Base-by-base conservation (phyloP, 352 stramenopile species). In the Pythium phragmitis region DNA sequence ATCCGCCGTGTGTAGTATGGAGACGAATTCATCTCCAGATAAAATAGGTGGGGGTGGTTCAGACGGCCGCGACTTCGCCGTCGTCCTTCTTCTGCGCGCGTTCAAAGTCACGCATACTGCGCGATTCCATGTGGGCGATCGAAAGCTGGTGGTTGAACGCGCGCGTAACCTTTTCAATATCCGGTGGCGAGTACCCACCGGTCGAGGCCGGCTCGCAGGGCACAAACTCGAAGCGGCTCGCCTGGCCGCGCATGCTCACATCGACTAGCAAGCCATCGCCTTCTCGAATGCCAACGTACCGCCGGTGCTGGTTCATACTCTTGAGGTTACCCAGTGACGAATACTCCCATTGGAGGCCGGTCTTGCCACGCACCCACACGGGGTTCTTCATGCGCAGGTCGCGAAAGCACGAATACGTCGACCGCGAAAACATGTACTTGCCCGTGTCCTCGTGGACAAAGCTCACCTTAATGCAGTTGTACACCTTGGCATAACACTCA, bases 281-380 rank as follows among this genome's bases (percentile, higher is more conserved):
- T n/a, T 91, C 73, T 3, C 85, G 82, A 43, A 82, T 74, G 30
- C 85, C 87, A 21, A 96, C 81, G 63, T 94, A 96, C 42, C 87
- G 79, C 45, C 87, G 82, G 57, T 96, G 87, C 70, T 96, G 87
- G 73, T 93, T 95, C 86, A 95, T 93, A 70, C 86, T 95, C 64
- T 91, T 85, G 34, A 95, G 73, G 59, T 92, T 81, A 17, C 86
- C 86, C 2, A 89, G 73, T 4, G 84, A 87, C 28, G 84, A 93
- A 55, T 93, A 91, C 54, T 93, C 86, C 84, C 84, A 95, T 48
- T 86, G 80, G 9, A 93, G 68, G 0, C 86, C 86, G 0, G 82
- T 79, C 49, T 79, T 89, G 51, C 86, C 86, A 1, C 86, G 79
- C 30, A 83, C 69, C 19, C 30, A 67, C 43, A 74, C 71, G 9